Base-by-base conservation (phyloP, 139 green algal genomes). In the Desmodesmus armatus region DNA sequence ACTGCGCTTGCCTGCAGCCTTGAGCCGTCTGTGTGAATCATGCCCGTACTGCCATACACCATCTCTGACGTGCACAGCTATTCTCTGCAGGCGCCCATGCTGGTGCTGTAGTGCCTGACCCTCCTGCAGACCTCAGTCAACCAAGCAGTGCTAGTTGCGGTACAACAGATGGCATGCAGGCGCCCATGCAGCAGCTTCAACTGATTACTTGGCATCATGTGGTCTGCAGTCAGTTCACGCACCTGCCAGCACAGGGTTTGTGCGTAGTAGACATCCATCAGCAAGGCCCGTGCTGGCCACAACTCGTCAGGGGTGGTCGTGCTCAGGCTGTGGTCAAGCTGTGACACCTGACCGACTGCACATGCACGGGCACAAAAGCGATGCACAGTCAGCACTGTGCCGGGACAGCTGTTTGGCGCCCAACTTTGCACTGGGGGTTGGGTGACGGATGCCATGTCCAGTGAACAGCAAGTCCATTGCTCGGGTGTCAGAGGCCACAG, bases 241-340 rank as follows among this genome's bases (percentile, higher is more conserved):
- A 66, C 72, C 72, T 80, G 72, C 72, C 72, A 80, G 43, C 51
- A 53, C 37, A 71, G 51, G 23, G 78, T 85, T 23, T 88, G 84
- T 0, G 41, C 23, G n/a, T 85, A 37, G 40, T 85, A 88, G 23
- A 78, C 69, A 27, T 88, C 84, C 77, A 88, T 85, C 49, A 88
- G 69, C 27, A 85, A 73, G 51, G 49, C 78, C 19, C 84, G 23
- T 3, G 83, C 66, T 17, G 77, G 84, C 84, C 84, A 88, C 35
- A 51, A 66, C 40, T 63, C 40, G 29, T 88, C 84, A n/a, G n/a
- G 6, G 35, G 33, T 49, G 35, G 15, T 31, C 33, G 15, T 31
- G 66, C 66, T 31, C 21, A 21, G 9, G 35, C 66, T 49, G 66
- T 17, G n/a, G 1, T 65, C 55, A 65, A 2, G 47, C 47, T 58